A percentile compares a stretch with the other conserved stretches of the same genome.
These are phyloP conservation scores for Zalaria obscura DNA, from an alignment of 2,329 filamentous ascomycete species.

Conservation along the genomic window DNA sequence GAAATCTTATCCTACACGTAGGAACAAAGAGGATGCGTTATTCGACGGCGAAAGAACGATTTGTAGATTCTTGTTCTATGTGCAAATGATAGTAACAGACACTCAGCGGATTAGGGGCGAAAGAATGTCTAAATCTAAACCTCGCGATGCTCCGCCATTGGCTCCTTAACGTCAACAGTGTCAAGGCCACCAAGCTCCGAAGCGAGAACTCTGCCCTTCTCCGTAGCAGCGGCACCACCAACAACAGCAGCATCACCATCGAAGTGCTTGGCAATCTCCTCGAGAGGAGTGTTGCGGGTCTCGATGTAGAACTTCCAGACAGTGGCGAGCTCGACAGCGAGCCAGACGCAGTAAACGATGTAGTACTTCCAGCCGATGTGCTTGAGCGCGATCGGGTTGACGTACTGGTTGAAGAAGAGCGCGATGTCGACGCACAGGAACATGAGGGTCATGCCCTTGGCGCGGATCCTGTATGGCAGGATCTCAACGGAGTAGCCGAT, in stretches of 20 bases:
- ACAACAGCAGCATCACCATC: slow-evolving; percentile 27
- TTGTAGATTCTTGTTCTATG: no score
- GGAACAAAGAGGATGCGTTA: no score
- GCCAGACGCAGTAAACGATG: slow-evolving; percentile 18
- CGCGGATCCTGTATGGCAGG: slow-evolving; percentile 30
- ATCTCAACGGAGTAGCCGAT: slow-evolving; percentile 33
- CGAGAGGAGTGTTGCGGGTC: slow-evolving; percentile 28
- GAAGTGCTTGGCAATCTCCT: slow-evolving; percentile 32
- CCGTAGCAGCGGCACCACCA: slow-evolving; percentile 19
- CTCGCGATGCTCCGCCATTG: slow-evolving; percentile 12
- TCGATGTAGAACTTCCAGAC: slow-evolving; percentile 25
- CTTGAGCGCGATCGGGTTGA: slow-evolving; percentile 17
- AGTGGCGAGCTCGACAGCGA: slow-evolving; percentile 16
- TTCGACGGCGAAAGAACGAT: no score
- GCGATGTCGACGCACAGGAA: slow-evolving; percentile 30
- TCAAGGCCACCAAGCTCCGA: slow-evolving; percentile 13
- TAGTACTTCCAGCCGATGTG: slow-evolving; percentile 16
- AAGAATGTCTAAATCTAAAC: slow-evolving; percentile 3
- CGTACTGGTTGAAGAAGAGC: slow-evolving; percentile 28
- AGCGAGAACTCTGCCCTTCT: slow-evolving; percentile 15
- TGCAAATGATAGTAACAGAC: no score
- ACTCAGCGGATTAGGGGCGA: no score
- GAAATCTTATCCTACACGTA: no score
- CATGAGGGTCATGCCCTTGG: slow-evolving; percentile 30
- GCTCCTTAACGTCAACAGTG: slow-evolving; percentile 10